Evolutionary conservation across 176 grass and related monocot species (phyloP).

Genomic region (Eragrostis curvula): DNA sequence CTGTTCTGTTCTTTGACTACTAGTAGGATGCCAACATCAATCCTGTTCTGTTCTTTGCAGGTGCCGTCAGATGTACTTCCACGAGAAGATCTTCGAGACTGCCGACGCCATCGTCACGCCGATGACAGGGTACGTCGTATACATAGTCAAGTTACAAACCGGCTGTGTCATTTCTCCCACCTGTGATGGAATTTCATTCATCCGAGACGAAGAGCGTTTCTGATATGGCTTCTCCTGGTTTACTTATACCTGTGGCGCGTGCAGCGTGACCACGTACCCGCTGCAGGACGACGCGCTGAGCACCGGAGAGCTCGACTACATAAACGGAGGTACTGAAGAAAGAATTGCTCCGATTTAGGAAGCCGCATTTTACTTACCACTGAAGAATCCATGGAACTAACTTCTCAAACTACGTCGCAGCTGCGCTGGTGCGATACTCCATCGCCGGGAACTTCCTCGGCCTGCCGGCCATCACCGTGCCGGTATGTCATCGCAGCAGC

Average conservation of each 20-base stretch:
- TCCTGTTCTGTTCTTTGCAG: conserved; percentile 32
- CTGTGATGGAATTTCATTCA: too few species aligned
- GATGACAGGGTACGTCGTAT: conserved; percentile 59
- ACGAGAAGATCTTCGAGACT: conserved; percentile 68
- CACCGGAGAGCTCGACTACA: conserved; percentile 91
- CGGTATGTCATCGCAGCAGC: conserved; percentile 28
- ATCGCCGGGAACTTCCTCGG: conserved; percentile 96
- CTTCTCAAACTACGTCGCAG: conserved; percentile 32
- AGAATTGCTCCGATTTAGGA: not conserved
- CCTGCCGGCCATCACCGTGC: conserved; percentile 78
- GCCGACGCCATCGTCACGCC: conserved; percentile 88
- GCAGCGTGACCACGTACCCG: conserved; percentile 68
- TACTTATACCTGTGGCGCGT: not conserved
- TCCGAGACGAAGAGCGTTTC: not conserved
- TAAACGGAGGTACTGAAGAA: conserved; percentile 64
- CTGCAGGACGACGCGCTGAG: conserved; percentile 61
- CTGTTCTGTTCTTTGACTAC: too few species aligned
- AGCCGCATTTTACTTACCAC: not conserved
- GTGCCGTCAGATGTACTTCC: conserved; percentile 85
- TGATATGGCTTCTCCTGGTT: not conserved
- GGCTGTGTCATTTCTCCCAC: too few species aligned
- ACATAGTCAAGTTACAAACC: too few species aligned
- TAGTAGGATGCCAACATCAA: too few species aligned
- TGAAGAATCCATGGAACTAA: not conserved
- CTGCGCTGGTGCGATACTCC: conserved; percentile 80